Base-by-base conservation (phyloP, 495 filamentous ascomycete genomes). In the Oidiodendron maius region DNA sequence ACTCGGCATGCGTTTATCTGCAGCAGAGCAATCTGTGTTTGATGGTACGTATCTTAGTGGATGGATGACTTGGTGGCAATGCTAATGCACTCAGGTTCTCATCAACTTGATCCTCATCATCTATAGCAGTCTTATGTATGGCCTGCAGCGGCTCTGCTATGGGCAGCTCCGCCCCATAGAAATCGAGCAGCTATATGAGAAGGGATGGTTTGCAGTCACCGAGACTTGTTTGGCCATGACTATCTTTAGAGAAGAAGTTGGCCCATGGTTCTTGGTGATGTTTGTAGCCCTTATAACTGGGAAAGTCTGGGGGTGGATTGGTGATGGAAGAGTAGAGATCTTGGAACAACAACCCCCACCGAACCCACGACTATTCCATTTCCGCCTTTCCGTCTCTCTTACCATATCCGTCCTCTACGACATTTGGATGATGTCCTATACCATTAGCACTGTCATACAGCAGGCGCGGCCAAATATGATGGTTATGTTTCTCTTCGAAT, bases 401-500 rank as follows among this genome's bases (percentile, higher is more conserved):
- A 57, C 87, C 0, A 62, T 95, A 26, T 87, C 89, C 38, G 71
- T 93, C 34, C 41, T 77, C 13, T 95, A 91, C 66, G 82, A 94
- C 64, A 60, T 77, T 20, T 83, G 75, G 54, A 78, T 98, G 68
- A 72, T 96, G 50, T 71, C 68, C 20, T 96, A 96, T 60, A 84
- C 84, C 51, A 69, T 95, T 56, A 74, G 80, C 9, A 87, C 85
- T 2, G 90, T 98, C 21, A 80, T 96, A 16, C 77, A 84, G 37
- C 81, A 89, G 51, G 87, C 93, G 0, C 80, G 87, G 16, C 90
- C 93, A 0, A 90, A 93, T 45, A 96, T 98, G 88, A 98, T 98
- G 94, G 88, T 98, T 47, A 97, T 97, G 90, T 98, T 98, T 60
- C 82, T 90, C 15, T 97, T 98, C 57, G 93, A 98, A 63, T 98